phyloP scores from a whole-genome alignment of 805 yeast species.

The Lipomyces japonicus region DNA sequence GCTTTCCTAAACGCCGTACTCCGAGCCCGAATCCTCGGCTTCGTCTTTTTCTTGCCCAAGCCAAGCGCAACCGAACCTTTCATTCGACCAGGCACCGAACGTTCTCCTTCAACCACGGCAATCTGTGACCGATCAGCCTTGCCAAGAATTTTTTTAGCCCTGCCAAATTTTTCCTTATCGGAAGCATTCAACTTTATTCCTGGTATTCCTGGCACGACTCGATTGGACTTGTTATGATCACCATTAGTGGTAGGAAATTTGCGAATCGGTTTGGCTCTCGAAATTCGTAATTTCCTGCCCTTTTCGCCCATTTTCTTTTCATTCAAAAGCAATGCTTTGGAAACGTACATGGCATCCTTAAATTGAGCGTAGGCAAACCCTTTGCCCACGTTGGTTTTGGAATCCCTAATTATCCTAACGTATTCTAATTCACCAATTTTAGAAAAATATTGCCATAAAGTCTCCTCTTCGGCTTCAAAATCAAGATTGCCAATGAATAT shows the following conservation, averaged over 20 bases:
- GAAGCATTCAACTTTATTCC: slow-evolving; percentile 48
- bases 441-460: slow-evolving; percentile 73
- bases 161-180: slow-evolving; percentile 73
- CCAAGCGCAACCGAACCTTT: slow-evolving; percentile 22
- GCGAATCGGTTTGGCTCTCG: slow-evolving; percentile 53
- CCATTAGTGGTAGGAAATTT: slow-evolving; percentile 26
- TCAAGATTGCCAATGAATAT: slow-evolving; percentile 92
- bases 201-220: too few species aligned
- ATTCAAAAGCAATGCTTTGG: slow-evolving; percentile 73
- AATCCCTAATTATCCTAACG: slow-evolving; percentile 85
- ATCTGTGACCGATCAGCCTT: slow-evolving; percentile 73
- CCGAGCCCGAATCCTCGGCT: slow-evolving; percentile 58
- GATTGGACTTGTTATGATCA: slow-evolving; percentile 23
- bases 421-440: slow-evolving; percentile 72
- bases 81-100: slow-evolving; percentile 31
- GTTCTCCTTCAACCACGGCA: slow-evolving; percentile 38
- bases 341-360: slow-evolving; percentile 59
- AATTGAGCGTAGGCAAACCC: slow-evolving; percentile 97
- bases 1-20: slow-evolving; percentile 48
- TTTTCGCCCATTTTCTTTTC: slow-evolving; percentile 53
- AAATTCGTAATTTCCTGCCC: slow-evolving; percentile 66
- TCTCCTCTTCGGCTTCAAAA: slow-evolving; percentile 88
- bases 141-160: slow-evolving; percentile 71
- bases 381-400: slow-evolving; percentile 91
- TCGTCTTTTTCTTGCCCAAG: slow-evolving; percentile 40